Evolutionary conservation across 768 basidiomycete genomes (phyloP), one percentile per base, ranked within the genome.

Genomic region (Trametes villosa): DNA sequence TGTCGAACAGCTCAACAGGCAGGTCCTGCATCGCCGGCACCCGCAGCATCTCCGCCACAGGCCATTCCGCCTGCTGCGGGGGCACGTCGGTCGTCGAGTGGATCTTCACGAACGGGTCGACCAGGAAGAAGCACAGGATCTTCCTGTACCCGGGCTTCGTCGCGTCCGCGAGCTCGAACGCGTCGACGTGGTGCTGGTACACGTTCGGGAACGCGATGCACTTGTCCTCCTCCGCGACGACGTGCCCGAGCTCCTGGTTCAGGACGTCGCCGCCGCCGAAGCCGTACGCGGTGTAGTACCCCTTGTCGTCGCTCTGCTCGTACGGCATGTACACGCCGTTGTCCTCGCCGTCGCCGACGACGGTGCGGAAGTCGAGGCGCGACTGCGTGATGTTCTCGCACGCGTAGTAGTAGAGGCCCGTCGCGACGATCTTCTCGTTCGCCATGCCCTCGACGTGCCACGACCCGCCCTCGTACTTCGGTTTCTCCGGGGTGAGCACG

Each of bases 151-250:
- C 78, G 0, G 75, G 75, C 57, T 71, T 70, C 20, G 71, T 63
- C 4, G 59, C 54, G 55, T 79, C 75, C 9, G 42, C 53, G 38
- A 78, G 72, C 36, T 67, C 53, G 61, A 79, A 79, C 7, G 75
- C 68, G 31, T 68, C 67, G 27, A 78, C 74, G 26, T 66, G 68
- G 62, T 78, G 75, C 58, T 78, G 77, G 57, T 74, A 76, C 26
- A 73, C 59, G 64, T 78, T 78, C n/a, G 76, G 77, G 64, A 77
- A 78, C 12, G 72, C 71, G 33, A 78, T 62, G 44, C 69, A 69
- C 18, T 74, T 69, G 27, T 72, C 70, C 41, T 65, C 51, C 13
- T 55, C 53, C 7, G 74, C 76, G 13, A 61, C 57, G 18, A 78
- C 68, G 7, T 63, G 42, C 15, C 76, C 76, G 44, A 74, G 60